These are phyloP conservation scores for Plasmodium cynomolgi DNA, from an alignment of 169 alveolate species.

Conservation along the genomic window DNA sequence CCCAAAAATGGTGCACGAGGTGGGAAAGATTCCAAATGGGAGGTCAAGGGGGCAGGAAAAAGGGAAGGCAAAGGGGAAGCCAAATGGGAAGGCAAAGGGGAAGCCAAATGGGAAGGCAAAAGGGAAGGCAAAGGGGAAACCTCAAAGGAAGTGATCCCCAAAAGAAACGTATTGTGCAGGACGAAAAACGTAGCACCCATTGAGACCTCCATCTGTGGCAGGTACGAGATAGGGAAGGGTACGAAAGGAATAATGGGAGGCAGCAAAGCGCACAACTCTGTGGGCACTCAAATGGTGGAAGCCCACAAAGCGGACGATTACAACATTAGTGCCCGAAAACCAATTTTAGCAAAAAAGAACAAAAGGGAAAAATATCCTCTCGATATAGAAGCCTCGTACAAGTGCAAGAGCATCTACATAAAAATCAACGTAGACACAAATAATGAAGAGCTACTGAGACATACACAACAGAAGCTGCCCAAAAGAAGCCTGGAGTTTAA, in stretches of 20 bases:
- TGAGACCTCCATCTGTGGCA: background rate
- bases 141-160: background rate
- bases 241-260: conserved; percentile 11
- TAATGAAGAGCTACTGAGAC: conserved; percentile 59
- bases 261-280: background rate
- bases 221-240: conserved; percentile 3
- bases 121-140: background rate
- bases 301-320: conserved; percentile 13
- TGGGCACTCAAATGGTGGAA: background rate
- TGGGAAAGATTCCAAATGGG: background rate
- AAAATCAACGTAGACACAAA: conserved; percentile 63
- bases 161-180: conserved; percentile 1
- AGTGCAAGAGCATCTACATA: conserved; percentile 52
- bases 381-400: conserved; percentile 39
- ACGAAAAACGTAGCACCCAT: background rate
- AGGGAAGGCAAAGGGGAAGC: background rate
- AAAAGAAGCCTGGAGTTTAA: conserved; percentile 64
- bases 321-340: conserved; percentile 9
- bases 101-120: background rate
- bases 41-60: background rate
- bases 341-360: background rate
- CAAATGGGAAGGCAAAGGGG: background rate
- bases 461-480: conserved; percentile 15
- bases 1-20: background rate
- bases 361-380: conserved; percentile 48